phyloP scores from a whole-genome alignment of 805 yeast genomes.

The Wickerhamiella qilinensis region DNA sequence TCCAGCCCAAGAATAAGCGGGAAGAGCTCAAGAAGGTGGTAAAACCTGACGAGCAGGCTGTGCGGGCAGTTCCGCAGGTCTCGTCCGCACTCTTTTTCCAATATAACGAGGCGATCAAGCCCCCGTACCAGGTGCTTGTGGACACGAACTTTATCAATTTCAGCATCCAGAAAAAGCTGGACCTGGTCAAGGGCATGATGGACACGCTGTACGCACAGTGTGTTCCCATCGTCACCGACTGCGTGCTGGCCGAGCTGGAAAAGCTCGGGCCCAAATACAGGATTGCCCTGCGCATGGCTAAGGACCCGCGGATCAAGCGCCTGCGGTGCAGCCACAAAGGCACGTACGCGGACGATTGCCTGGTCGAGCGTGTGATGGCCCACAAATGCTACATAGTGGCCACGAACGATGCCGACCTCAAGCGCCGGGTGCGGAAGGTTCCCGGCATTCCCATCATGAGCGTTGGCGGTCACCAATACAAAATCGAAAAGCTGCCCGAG shows the following conservation, averaged over 20 bases:
- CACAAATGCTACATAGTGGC: constrained; percentile 97
- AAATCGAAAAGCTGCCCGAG: constrained; percentile 87
- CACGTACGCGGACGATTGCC: constrained; percentile 95
- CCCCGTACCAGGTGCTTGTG: constrained; percentile 92
- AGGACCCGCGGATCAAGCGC: constrained; percentile 81
- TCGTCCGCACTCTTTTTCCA: constrained; percentile 92
- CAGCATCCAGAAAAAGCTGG: constrained; percentile 90
- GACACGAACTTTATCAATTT: constrained; percentile 96
- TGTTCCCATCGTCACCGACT: constrained; percentile 89
- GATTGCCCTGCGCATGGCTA: constrained; percentile 82
- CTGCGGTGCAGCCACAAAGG: constrained; percentile 86
- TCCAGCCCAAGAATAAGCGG: constrained; percentile 58
- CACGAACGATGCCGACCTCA: constrained; percentile 90
- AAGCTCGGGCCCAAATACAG: constrained; percentile 89
- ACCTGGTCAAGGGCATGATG: constrained; percentile 93
- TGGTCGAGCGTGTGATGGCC: constrained; percentile 83
- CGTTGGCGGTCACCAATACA: constrained; percentile 87
- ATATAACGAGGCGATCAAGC: constrained; percentile 82
- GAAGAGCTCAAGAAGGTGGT: constrained; percentile 22
- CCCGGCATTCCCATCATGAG: constrained; percentile 97
- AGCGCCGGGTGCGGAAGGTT: constrained; percentile 83
- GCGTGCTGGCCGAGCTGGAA: constrained; percentile 96
- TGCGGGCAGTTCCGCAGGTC: constrained; percentile 73
- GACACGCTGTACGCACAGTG: constrained; percentile 88
- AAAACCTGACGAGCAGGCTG: constrained; percentile 38